Evolutionary conservation across 179 eudicot species (phyloP), one percentile per base, ranked within the genome.

Genomic region (Beta macrorhiza): DNA sequence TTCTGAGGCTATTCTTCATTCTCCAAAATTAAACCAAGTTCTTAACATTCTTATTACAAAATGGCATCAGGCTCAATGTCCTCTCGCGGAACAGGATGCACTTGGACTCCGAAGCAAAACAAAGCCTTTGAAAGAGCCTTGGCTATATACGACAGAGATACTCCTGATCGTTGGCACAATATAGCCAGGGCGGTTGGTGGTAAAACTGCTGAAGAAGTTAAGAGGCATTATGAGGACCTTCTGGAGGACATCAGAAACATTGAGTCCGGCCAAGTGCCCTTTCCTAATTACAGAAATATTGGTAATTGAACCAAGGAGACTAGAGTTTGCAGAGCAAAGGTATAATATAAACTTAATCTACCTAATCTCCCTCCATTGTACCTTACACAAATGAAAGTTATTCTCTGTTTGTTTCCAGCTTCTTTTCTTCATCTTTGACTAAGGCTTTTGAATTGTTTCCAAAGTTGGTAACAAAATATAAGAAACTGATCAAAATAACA

Each of bases 51-150:
- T 20, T 53, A 29, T 37, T 37, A 32, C 20, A 74, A 67, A 64
- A 85, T 85, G 86, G 84, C 88, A 63, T 82, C 89, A 32, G 67
- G 84, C 82, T 82, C 87, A 80, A 83, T 83, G 82, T 81, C 82
- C 49, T 12, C 83, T 22, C 84, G 73, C 6, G 76, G 77, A 15
- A 55, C 80, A 13, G 83, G 76, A 52, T 61, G 87, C 29, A 55
- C 89, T 10, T 96, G 99, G 99, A 91, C 98, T 9, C 63, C 81
- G 0, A 90, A 89, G 87, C 94, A 96, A 79, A 94, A 96, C 92
- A 94, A 96, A 89, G 92, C 90, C 70, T 96, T 93, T 13, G 98
- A 93, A 83, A 91, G 95, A 76, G 99, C 99, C 19, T 82, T 95
- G 45, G 99, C 99, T 20, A 83, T 79, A 42, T 92, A 81, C 25